Evolutionary conservation across 164 flowering plant species (phyloP), one percentile per base, ranked within the genome.

Genomic region (Liquidambar formosana): DNA sequence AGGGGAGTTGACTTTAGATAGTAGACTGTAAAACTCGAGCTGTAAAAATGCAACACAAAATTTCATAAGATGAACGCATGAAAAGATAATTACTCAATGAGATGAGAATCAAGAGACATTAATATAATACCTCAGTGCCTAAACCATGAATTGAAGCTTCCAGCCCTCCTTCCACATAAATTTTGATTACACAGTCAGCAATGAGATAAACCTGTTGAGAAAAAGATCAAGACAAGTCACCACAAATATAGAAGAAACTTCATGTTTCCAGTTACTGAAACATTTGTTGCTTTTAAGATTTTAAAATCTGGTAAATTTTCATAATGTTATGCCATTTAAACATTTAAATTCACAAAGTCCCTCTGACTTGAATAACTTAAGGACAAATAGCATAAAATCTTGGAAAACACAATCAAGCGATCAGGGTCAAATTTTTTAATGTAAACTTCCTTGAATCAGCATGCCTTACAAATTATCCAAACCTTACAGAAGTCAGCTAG

Each of bases 151-250:
- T 66, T 43, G 94, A 85, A 75, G 86, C 76, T 76, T 91, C 94
- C 65, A 89, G 73, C 8, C 99, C 99, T 53, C 76, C 97, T 83
- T 94, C 99, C 64, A 87, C 94, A 78, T 74, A 93, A 52, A 95
- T 81, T 80, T 95, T 95, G 52, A 91, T 76, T 9, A 84, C 99
- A 75, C 59, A 41, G 61, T 89, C 88, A 46, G 71, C 86, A 68
- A 83, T 62, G 61, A 92, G 87, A 83, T 79, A 92, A 63, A 95
- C 99, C 99, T 95, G 79, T 66, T 33, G 45, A 54, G 48, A 47
- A 62, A 38, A 19, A 51, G n/a, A n/a, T 41, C 1, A 68, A 60
- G 49, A 48, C 21, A 61, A 59, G 18, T 14, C 16, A 69, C 18
- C 25, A 33, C n/a, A 49, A 33, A 41, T 3, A 21, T 9, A 25